Conservation (phyloP, 1,284 basidiomycete genomes). For the Sanghuangporus sanghuang region DNA sequence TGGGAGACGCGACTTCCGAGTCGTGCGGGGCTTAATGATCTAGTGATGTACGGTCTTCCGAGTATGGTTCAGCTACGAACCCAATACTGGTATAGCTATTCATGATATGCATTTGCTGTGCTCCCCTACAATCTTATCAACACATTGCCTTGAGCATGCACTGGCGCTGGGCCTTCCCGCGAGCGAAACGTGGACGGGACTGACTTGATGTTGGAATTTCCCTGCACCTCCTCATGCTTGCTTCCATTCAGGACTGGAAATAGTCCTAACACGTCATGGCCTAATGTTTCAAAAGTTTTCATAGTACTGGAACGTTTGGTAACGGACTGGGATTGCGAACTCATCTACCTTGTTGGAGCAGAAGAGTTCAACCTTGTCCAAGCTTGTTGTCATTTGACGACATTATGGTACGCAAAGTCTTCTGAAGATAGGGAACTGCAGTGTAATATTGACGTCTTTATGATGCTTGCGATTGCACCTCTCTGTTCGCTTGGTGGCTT, state of each 20-base stretch:
- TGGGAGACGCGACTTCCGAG: neutral
- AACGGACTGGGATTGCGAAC: neutral
- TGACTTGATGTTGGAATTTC: neutral
- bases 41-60: neutral
- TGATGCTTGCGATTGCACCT: neutral
- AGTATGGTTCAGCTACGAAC: neutral
- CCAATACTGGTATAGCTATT: neutral
- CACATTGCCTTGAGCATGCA: neutral
- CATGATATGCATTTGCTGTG: neutral
- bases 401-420: neutral
- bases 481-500: neutral
- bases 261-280: neutral
- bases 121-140: constrained; percentile 1
- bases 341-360: neutral
- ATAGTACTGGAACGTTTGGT: too few relatives aligned
- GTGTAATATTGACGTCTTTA: neutral
- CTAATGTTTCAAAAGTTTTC: too few relatives aligned
- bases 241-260: neutral
- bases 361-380: neutral
- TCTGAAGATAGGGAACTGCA: neutral
- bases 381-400: neutral
- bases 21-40: neutral
- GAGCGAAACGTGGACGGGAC: neutral
- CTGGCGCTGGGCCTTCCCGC: neutral
- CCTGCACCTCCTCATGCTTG: neutral